Percentiles rank a stretch among this genome's conserved stretches.
Conservation (phyloP, 768 basidiomycete genomes). For the Boletales sp. region DNA sequence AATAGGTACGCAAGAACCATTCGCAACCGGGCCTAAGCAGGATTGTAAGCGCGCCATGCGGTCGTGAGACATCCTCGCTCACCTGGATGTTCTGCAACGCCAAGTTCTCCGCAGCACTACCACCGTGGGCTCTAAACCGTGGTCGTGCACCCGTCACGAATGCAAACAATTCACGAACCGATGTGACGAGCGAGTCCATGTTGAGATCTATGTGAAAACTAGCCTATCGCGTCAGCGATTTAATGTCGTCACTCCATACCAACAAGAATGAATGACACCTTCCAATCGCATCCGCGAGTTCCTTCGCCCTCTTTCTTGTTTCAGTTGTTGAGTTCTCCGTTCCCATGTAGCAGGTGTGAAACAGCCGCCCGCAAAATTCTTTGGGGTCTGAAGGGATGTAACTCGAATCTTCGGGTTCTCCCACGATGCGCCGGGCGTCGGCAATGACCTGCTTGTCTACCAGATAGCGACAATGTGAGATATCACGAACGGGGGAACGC, state of each 20-base stretch:
- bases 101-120: conserved; percentile 83
- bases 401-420: conserved; percentile 74
- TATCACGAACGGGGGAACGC: background rate
- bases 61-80: background rate
- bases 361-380: conserved; percentile 83
- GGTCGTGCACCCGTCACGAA: conserved; percentile 74
- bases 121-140: conserved; percentile 84
- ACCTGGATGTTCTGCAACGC: conserved; percentile 98
- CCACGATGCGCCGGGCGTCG: conserved; percentile 86
- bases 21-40: conserved; percentile 71
- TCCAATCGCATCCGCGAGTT: conserved; percentile 84
- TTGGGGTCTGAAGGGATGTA: conserved; percentile 85
- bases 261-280: conserved; percentile 46
- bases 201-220: conserved; percentile 95
- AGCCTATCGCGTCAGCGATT: background rate
- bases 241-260: background rate
- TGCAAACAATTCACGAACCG: conserved; percentile 77
- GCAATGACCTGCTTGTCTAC: conserved; percentile 80
- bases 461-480: background rate
- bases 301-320: conserved; percentile 82
- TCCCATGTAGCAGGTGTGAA: conserved; percentile 99
- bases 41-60: background rate
- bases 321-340: conserved; percentile 92
- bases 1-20: conserved; percentile 97
- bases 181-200: conserved; percentile 89